Base-by-base conservation (phyloP, 1,139 yeast genomes). In the Candida glucosophila region DNA sequence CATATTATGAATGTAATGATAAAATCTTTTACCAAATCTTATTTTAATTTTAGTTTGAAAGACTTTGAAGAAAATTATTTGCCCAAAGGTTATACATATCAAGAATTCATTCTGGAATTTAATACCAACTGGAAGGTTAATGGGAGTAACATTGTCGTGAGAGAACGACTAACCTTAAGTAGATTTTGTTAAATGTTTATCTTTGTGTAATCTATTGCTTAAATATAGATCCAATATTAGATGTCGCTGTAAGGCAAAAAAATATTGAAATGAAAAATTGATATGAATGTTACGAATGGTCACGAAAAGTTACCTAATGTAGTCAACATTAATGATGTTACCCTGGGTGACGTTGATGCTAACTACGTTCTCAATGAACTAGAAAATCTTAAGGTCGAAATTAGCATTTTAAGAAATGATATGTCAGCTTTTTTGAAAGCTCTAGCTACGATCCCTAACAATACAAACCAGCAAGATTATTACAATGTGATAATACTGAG, bases 281-380 rank as follows among this genome's bases (percentile, higher is more conserved):
- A n/a, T 8, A 19, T 19, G 21, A 19, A 11, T 19, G 8, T 11
- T 7, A 19, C 8, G 8, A 7, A 7, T 7, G 12, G 7, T 19
- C 12, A 7, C 9, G 12, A 7, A 6, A 19, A 39, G 22, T 47
- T 61, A 12, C 64, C 67, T 2, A 64, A 58, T 14, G 37, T 44
- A 14, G 55, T 61, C 24, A 63, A 55, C 34, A 63, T 64, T n/a
- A 70, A 64, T 35, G 71, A 64, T 35, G 58, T 64, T 19, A 49
- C 67, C 5, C 56, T 66, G 9, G 70, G 70, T 4, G 54, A 48
- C 32, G 53, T 64, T 12, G 59, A 59, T 19, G 62, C 68, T 3
- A 42, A 46, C 6, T 35, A 49, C 19, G 52, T 64, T 23, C 60
- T 55, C 32, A 40, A 49, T 17, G 70, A 64, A 34, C 44, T 64